Conservation (phyloP, 495 filamentous ascomycete genomes). For the Aspergillus sclerotioniger region DNA sequence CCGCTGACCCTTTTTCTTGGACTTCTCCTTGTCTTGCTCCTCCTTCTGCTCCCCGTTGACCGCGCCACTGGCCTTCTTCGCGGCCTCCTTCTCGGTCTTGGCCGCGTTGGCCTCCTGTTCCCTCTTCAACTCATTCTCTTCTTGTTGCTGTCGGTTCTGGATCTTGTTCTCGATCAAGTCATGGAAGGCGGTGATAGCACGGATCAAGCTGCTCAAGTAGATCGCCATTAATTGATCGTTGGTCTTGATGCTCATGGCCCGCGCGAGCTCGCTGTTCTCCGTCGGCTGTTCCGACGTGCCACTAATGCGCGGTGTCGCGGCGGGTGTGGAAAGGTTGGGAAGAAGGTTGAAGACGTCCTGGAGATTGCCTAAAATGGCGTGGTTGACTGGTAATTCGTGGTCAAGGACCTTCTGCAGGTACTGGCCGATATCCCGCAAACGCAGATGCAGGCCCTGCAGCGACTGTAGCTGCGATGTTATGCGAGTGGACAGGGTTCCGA, state of each 20-base stretch:
- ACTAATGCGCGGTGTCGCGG: conserved; percentile 47
- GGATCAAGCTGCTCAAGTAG: conserved; percentile 92
- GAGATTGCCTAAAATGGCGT: conserved; percentile 93
- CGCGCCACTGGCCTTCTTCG: conserved; percentile 57
- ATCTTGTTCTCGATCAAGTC: conserved; percentile 99
- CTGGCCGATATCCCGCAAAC: conserved; percentile 89
- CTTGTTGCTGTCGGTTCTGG: conserved; percentile 94
- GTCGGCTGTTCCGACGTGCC: conserved; percentile 45
- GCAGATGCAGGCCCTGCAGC: conserved; percentile 91
- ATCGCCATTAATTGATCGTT: conserved; percentile 99
- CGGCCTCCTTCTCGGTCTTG: conserved; percentile 63
- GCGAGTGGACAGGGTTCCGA: conserved; percentile 95
- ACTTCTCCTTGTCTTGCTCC: conserved; percentile 63
- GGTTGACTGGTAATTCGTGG: conserved; percentile 89
- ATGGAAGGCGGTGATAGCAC: conserved; percentile 98
- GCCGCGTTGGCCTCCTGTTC: conserved; percentile 57
- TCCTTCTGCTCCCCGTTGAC: conserved; percentile 63
- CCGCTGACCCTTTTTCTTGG: conserved; percentile 56
- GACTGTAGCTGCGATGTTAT: conserved; percentile 98
- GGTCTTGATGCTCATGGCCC: conserved; percentile 98
- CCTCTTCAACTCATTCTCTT: conserved; percentile 86
- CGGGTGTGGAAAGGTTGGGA: conserved; percentile 89
- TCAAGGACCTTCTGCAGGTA: conserved; percentile 97
- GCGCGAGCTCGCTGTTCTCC: conserved; percentile 77
- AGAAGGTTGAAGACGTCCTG: conserved; percentile 99